Evolutionary conservation across 2,329 filamentous ascomycete genomes (phyloP).

Genomic region (Phyllosticta citriasiana): DNA sequence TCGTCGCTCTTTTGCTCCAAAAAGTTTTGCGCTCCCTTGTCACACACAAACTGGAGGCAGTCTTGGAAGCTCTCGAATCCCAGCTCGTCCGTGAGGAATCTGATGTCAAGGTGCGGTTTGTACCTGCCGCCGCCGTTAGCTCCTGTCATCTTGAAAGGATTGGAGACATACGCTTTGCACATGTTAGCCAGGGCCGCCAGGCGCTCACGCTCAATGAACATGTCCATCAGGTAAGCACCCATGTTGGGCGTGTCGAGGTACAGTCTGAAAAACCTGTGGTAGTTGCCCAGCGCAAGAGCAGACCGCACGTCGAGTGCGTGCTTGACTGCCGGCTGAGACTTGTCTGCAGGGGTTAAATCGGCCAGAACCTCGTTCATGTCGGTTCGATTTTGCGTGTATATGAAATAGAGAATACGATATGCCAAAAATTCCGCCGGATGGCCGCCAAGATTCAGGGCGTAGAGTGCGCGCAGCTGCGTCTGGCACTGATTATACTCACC

Average conservation of each 20-base stretch:
- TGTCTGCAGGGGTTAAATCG: slow-evolving; percentile 98
- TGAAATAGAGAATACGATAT: slow-evolving; percentile 99
- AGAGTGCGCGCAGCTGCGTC: slow-evolving; percentile 89
- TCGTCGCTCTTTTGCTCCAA: slow-evolving; percentile 64
- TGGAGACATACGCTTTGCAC: slow-evolving; percentile 71
- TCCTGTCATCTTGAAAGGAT: too few species aligned
- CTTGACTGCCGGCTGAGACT: slow-evolving; percentile 71
- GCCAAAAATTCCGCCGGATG: slow-evolving; percentile 95
- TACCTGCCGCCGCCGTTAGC: slow-evolving; percentile 49
- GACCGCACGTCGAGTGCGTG: slow-evolving; percentile 89
- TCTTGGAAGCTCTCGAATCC: slow-evolving; percentile 89
- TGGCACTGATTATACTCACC: slow-evolving; percentile 99
- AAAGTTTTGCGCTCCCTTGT: slow-evolving; percentile 64
- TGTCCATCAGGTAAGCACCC: slow-evolving; percentile 98
- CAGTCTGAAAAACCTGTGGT: slow-evolving; percentile 94
- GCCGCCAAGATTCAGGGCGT: slow-evolving; percentile 76
- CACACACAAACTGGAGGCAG: slow-evolving; percentile 81
- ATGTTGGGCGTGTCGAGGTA: slow-evolving; percentile 93
- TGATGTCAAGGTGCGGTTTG: slow-evolving; percentile 78
- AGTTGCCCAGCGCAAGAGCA: slow-evolving; percentile 85
- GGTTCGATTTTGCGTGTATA: slow-evolving; percentile 96
- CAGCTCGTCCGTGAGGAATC: slow-evolving; percentile 91
- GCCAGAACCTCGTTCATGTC: slow-evolving; percentile 96
- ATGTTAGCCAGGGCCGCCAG: slow-evolving; percentile 83
- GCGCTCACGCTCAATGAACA: slow-evolving; percentile 92